Evolutionary conservation across 768 basidiomycete genomes (phyloP), one percentile per base, ranked within the genome.

Genomic region (Phlegmacium glaucopus): DNA sequence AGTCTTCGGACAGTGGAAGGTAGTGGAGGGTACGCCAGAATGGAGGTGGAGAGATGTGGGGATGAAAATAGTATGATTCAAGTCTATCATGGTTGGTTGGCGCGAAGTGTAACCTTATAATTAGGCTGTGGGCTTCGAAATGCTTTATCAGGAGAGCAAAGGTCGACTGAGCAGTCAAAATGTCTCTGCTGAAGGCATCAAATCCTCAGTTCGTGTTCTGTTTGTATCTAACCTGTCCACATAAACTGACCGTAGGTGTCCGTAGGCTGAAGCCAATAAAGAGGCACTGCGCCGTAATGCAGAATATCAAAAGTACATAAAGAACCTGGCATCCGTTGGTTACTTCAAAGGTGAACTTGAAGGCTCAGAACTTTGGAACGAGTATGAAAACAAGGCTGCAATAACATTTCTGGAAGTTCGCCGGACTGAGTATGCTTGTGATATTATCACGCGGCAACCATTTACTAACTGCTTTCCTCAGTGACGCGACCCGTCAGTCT

Each of bases 71-170:
- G 93, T 90, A 50, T 41, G 79, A 65, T 4, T 38, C 13, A 41
- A 45, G 27, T 42, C 36, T 22, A 26, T 6, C 27, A 32, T 17
- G 7, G 7, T 35, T 18, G 10, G 25, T 48, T n/a, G 29, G 25
- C 16, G 3, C 4, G 34, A 17, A 36, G 27, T 54, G 36, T 47
- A 16, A 42, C 42, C 22, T 58, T 40, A 34, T 50, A 45, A 44
- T 44, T 59, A 94, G 87, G 85, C 93, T 2, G 91, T 91, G 52
- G 96, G 96, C 1, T 97, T 97, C 52, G 96, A 99, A 70, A 99
- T 98, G 77, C 76, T 96, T 34, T 97, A 89, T 62, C 85, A 89
- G 61, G 93, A 93, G 61, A 86, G 80, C 49, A 85, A 87, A 64
- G 71, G 76, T 39, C 79, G 80, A 35, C 67, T 69, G 47, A 72